Evolutionary conservation across 2,329 filamentous ascomycete genomes (phyloP).

Genomic region (Emergomyces africanus): DNA sequence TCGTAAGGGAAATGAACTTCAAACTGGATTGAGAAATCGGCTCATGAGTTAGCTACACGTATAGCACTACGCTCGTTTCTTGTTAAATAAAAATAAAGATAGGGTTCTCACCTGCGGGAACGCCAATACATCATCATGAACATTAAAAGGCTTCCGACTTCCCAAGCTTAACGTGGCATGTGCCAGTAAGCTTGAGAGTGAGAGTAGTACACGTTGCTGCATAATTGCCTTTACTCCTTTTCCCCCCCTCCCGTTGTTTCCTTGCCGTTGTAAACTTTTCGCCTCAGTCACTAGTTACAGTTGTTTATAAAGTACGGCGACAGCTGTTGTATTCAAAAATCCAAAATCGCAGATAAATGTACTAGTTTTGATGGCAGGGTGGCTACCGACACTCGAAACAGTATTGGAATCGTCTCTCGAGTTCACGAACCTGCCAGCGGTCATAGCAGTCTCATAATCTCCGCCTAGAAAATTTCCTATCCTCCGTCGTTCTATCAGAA

Average conservation of each 20-base stretch:
- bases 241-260: background rate
- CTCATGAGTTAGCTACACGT: background rate
- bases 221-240: background rate
- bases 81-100: background rate
- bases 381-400: background rate
- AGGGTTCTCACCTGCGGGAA: slow-evolving; percentile 60
- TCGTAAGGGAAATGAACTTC: slow-evolving; percentile 64
- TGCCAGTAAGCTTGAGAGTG: slow-evolving; percentile 19
- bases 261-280: background rate
- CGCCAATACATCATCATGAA: slow-evolving; percentile 76
- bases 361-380: background rate
- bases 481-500: background rate
- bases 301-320: background rate
- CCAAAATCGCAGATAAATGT: background rate
- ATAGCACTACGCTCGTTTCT: background rate
- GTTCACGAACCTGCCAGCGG: background rate
- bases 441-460: background rate
- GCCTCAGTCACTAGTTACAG: background rate
- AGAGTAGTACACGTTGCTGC: background rate
- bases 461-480: background rate
- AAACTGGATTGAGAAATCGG: slow-evolving; percentile 42
- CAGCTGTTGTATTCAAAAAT: background rate
- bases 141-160: slow-evolving; percentile 57
- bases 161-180: slow-evolving; percentile 29
- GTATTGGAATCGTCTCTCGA: background rate